Conservation (phyloP, 768 basidiomycete genomes). For the Mycena olivaceomarginata region DNA sequence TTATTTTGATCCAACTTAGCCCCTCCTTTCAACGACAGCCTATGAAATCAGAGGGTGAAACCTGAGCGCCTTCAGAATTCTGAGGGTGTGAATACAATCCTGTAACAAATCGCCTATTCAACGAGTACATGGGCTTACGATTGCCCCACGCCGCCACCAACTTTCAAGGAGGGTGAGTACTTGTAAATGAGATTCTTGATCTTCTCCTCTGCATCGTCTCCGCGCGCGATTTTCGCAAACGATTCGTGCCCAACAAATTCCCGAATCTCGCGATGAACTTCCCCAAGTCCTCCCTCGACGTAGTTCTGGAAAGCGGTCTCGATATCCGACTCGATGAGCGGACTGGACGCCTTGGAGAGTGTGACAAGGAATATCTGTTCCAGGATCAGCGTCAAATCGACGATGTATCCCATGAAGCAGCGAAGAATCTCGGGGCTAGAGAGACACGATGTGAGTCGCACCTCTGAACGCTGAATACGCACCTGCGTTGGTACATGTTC, state of each 20-base stretch:
- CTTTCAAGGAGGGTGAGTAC: slow-evolving; percentile 11
- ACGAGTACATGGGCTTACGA: too few species aligned
- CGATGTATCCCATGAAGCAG: slow-evolving; percentile 25
- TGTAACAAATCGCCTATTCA: too few species aligned
- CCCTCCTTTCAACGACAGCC: too few species aligned
- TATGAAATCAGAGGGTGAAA: too few species aligned
- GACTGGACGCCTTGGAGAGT: slow-evolving; percentile 3
- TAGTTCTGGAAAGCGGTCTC: slow-evolving; percentile 13
- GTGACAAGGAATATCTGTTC: slow-evolving; percentile 26
- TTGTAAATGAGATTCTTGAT: slow-evolving; percentile 14
- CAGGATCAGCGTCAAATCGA: slow-evolving; percentile 16
- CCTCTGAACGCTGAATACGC: not conserved
- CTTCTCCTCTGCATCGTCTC: slow-evolving; percentile 3
- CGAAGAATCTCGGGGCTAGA: slow-evolving; percentile 7
- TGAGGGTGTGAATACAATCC: not conserved
- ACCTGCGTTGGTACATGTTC: not conserved
- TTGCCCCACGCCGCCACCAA: not conserved
- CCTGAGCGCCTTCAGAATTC: too few species aligned
- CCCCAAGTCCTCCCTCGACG: not conserved
- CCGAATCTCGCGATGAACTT: slow-evolving; percentile 19
- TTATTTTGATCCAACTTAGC: too few species aligned
- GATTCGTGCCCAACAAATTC: slow-evolving; percentile 7
- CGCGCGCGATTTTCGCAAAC: not conserved
- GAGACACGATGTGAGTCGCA: not conserved
- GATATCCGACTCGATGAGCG: slow-evolving; percentile 13